Evolutionary conservation across 371 early-diverging fungal species (phyloP).

Genomic region (Funneliformis caledonium): DNA sequence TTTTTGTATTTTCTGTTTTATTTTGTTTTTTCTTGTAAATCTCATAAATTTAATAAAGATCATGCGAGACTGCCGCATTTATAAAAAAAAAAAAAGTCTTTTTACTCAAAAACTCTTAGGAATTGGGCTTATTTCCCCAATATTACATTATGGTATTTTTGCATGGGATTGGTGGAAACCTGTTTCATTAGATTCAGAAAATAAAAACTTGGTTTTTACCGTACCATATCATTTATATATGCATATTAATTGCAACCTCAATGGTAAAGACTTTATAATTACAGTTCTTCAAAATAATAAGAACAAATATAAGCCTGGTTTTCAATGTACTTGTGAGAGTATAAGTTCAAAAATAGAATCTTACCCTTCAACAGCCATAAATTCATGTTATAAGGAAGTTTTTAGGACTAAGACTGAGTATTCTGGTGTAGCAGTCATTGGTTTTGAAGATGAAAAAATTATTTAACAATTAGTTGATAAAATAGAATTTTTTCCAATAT

Average conservation of each 20-base stretch:
- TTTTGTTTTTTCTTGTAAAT: too few species aligned
- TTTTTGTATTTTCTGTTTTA: too few species aligned
- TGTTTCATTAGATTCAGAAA: background rate
- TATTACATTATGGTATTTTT: background rate
- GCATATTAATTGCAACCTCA: background rate
- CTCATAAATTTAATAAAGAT: too few species aligned
- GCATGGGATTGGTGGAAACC: background rate
- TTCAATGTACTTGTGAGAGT: background rate
- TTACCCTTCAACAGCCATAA: background rate
- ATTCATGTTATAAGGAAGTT: background rate
- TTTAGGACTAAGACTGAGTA: background rate
- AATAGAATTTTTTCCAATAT: slow-evolving; percentile 4
- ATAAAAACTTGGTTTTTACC: background rate
- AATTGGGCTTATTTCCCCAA: background rate
- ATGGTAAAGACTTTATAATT: background rate
- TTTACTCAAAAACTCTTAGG: background rate
- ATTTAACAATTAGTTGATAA: background rate
- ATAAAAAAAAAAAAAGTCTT: background rate
- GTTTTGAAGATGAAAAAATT: background rate
- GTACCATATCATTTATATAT: background rate
- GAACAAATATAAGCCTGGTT: background rate
- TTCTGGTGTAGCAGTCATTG: background rate
- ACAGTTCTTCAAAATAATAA: background rate
- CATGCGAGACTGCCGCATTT: too few species aligned
- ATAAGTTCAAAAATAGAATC: background rate